A percentile compares a stretch with the other conserved stretches of the same genome.
Conservation (phyloP, 2,329 filamentous ascomycete genomes). For the Metarhizium rileyi region DNA sequence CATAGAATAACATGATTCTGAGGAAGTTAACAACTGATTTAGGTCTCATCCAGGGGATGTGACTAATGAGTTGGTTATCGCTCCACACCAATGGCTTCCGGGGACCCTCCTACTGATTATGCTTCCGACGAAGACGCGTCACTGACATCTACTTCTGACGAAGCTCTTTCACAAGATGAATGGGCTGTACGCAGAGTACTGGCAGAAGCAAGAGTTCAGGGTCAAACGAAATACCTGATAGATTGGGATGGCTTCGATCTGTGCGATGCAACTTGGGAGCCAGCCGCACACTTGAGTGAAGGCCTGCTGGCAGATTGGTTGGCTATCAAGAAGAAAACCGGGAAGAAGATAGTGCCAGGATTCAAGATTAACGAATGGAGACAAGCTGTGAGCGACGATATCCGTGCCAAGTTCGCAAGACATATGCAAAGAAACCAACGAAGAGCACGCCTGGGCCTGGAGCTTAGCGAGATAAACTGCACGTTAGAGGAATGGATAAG, state of each 20-base stretch:
- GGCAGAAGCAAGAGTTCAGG: slow-evolving; percentile 28
- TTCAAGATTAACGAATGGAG: slow-evolving; percentile 31
- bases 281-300: slow-evolving; percentile 30
- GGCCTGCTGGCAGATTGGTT: slow-evolving; percentile 34
- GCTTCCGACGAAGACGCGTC: slow-evolving; percentile 18
- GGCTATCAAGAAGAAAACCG: slow-evolving; percentile 26
- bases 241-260: slow-evolving; percentile 28
- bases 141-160: slow-evolving; percentile 23
- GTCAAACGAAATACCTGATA: slow-evolving; percentile 22
- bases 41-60: background rate
- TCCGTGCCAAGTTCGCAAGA: slow-evolving; percentile 22
- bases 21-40: background rate
- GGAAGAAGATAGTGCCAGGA: slow-evolving; percentile 19
- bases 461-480: slow-evolving; percentile 4
- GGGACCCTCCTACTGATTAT: background rate
- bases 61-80: background rate
- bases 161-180: slow-evolving; percentile 27
- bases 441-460: slow-evolving; percentile 26
- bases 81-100: background rate
- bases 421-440: slow-evolving; percentile 35
- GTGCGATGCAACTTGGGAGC: slow-evolving; percentile 39
- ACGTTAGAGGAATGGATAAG: slow-evolving; percentile 5
- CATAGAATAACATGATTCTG: background rate
- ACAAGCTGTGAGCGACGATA: slow-evolving; percentile 19
- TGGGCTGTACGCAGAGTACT: slow-evolving; percentile 44